Conservation (phyloP, 345 rosid species). For the Viola odorata region DNA sequence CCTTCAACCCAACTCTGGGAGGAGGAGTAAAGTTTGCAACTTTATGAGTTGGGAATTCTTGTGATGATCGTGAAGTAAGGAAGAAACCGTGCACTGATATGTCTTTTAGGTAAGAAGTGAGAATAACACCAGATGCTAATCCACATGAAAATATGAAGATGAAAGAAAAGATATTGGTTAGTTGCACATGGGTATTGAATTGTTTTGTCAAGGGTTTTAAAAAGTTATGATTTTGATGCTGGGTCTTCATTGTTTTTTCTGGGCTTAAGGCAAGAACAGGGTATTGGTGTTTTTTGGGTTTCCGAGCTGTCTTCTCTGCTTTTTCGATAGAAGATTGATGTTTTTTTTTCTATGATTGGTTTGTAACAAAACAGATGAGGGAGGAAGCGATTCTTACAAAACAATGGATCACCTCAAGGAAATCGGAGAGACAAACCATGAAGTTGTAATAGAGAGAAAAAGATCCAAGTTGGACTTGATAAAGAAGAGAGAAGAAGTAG, state of each 20-base stretch:
- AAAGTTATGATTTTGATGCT: conserved; percentile 3
- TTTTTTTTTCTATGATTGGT: not conserved
- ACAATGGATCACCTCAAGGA: not conserved
- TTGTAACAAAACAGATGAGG: conserved; percentile 3
- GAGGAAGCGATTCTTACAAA: conserved; percentile 1
- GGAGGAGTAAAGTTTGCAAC: not conserved
- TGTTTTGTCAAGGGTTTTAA: not conserved
- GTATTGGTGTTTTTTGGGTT: not conserved
- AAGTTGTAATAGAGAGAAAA: not conserved
- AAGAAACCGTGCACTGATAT: conserved; percentile 3
- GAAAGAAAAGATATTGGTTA: conserved; percentile 9
- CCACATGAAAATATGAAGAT: conserved; percentile 26
- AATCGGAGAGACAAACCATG: not conserved
- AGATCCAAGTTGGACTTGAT: not conserved
- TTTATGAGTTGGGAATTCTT: not conserved
- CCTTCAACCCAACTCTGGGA: conserved; percentile 25
- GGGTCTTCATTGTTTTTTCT: conserved; percentile 10
- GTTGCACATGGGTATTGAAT: conserved; percentile 10
- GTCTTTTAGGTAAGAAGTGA: conserved; percentile 17
- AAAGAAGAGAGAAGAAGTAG: not conserved
- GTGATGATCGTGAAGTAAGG: not conserved
- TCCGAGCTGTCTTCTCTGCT: not conserved
- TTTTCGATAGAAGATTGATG: not conserved
- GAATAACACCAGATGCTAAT: conserved; percentile 13
- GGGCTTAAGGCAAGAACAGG: not conserved